phyloP scores from a whole-genome alignment of 2,329 filamentous ascomycete genomes.

The Pyricularia grisea region DNA sequence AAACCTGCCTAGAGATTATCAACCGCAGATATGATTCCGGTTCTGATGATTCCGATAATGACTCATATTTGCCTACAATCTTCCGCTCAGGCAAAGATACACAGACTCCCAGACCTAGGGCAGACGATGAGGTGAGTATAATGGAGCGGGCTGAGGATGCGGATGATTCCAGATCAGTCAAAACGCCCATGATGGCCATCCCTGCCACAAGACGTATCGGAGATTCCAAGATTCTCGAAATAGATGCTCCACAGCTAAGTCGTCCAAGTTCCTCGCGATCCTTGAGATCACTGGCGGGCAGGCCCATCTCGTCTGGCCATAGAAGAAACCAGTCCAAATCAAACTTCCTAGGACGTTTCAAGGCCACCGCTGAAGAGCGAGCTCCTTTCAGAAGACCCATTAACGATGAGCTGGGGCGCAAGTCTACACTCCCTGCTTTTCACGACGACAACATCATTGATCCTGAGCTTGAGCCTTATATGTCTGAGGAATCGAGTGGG shows the following conservation, averaged over 20 bases:
- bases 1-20: constrained; percentile 84
- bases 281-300: constrained; percentile 59
- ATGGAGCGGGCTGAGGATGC: constrained; percentile 30
- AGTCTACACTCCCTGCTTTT: constrained; percentile 73
- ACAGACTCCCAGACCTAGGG: constrained; percentile 23
- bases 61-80: constrained; percentile 56
- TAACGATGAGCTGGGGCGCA: constrained; percentile 56
- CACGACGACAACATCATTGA: constrained; percentile 99
- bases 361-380: constrained; percentile 62
- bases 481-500: constrained; percentile 91
- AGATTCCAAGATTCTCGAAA: constrained; percentile 83
- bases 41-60: constrained; percentile 81
- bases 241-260: constrained; percentile 72
- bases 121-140: constrained; percentile 29
- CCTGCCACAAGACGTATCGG: constrained; percentile 55
- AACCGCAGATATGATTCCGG: constrained; percentile 79
- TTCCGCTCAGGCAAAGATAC: constrained; percentile 43
- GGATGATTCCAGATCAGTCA: constrained; percentile 43
- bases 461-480: constrained; percentile 86
- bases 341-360: constrained; percentile 70
- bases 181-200: constrained; percentile 64
- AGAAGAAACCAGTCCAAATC: constrained; percentile 83
- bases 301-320: constrained; percentile 71
- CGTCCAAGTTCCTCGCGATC: constrained; percentile 93
- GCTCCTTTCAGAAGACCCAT: constrained; percentile 76